Base-by-base conservation (phyloP, 2,329 filamentous ascomycete genomes). In the Ophidiomyces ophidiicola region DNA sequence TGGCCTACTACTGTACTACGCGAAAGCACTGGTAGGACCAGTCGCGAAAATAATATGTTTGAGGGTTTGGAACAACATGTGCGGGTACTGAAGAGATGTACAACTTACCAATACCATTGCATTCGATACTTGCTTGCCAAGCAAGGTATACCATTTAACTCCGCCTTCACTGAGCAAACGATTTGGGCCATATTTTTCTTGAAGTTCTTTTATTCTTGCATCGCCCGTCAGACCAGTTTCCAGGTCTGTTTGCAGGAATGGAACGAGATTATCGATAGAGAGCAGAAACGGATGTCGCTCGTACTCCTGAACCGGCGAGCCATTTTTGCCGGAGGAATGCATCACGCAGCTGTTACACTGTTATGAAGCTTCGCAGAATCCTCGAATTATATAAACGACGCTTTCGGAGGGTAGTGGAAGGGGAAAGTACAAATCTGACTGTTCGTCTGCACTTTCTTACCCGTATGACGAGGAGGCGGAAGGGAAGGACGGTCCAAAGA, bases 71-170 rank as follows among this genome's bases (percentile, higher is more conserved):
- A 19, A 4, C 17, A 10, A 21, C 12, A 17, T 12, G 15, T 19
- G 14, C 3, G 11, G 18, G 10, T 10, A 34, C 7, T 25, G 21
- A 28, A 14, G 10, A n/a, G 4, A 23, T 30, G 11, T 11, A 12
- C 8, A 26, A 49, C 49, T 39, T 48, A 69, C 70, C 49, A 73
- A 48, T 23, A 69, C 71, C 69, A 72, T 71, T 10, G 69, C 70
- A 51, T 73, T 73, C 28, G 67, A 66, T 29, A 71, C 56, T 49
- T 74, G 70, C 39, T 67, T 63, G 26, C 68, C 50, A 8, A 74
- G 52, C 35, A 74, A 68, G 43, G 68, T 63, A 44, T 62, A 60
- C 41, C 63, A 64, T 38, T 63, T 62, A 24, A 71, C 52, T 1
- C 54, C 68, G 14, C 62, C 64, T 29, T 62, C 61, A 2, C 55